These are phyloP conservation scores for Penicillium ucsense DNA, from an alignment of 495 filamentous ascomycete genomes.

Conservation along the genomic window DNA sequence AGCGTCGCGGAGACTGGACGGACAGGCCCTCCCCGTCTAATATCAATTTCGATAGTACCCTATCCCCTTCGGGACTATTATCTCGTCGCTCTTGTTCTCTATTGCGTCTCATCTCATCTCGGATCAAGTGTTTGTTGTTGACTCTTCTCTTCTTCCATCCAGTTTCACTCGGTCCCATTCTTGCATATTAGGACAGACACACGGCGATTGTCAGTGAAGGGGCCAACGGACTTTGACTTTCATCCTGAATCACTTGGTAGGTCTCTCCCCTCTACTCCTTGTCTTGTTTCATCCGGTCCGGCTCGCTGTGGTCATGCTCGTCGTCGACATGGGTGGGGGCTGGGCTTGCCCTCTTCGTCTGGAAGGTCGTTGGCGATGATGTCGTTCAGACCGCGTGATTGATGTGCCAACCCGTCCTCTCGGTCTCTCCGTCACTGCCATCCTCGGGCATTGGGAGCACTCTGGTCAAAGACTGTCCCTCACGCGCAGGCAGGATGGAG, in stretches of 20 bases:
- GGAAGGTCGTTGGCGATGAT: neutral
- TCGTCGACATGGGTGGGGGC: neutral
- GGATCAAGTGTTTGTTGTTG: conserved; percentile 29
- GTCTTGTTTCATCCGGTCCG: neutral
- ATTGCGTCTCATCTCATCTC: neutral
- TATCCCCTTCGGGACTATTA: neutral
- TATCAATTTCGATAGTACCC: conserved; percentile 3
- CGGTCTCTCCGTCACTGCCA: neutral
- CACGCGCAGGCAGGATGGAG: no score
- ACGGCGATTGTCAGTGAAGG: conserved; percentile 11
- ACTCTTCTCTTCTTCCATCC: conserved; percentile 18
- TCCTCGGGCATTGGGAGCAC: neutral
- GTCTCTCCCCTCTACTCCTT: conserved; percentile 8
- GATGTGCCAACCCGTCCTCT: conserved; percentile 26
- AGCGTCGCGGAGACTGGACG: conserved; percentile 13
- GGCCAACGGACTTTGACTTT: conserved; percentile 14
- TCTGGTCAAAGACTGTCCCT: no score
- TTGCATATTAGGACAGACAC: conserved; percentile 28
- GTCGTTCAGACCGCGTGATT: neutral
- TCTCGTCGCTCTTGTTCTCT: neutral
- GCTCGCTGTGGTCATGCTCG: neutral
- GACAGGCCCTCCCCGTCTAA: conserved; percentile 14
- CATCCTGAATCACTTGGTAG: conserved; percentile 24
- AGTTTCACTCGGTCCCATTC: conserved; percentile 13
- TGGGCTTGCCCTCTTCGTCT: neutral